phyloP scores from a whole-genome alignment of 345 rosid genomes.

The Fremontodendron californicum region DNA sequence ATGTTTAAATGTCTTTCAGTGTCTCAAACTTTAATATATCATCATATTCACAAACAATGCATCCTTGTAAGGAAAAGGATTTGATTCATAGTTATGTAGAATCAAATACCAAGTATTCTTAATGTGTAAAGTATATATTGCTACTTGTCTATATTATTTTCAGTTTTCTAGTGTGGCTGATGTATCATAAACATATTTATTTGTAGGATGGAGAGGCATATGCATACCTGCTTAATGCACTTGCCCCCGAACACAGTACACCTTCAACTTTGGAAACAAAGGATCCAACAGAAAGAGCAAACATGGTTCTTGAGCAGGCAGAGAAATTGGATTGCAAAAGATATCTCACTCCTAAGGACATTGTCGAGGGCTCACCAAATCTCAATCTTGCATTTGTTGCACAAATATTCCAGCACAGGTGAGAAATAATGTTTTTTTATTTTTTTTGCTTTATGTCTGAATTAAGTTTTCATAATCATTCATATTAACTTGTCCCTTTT shows the following conservation, averaged over 20 bases:
- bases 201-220: constrained; percentile 94
- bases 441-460: not conserved
- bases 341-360: too few relatives aligned
- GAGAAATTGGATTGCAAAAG: constrained; percentile 84
- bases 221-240: constrained; percentile 80
- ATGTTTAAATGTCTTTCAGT: not conserved
- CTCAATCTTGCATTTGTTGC: too few relatives aligned
- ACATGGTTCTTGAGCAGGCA: constrained; percentile 79
- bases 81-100: not conserved
- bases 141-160: not conserved
- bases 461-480: not conserved
- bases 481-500: not conserved
- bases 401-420: not conserved
- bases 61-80: not conserved
- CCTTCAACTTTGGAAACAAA: constrained; percentile 42
- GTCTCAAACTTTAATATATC: not conserved
- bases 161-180: constrained; percentile 9
- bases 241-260: too few relatives aligned
- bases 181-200: constrained; percentile 18
- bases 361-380: too few relatives aligned
- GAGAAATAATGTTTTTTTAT: constrained; percentile 1
- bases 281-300: constrained; percentile 75
- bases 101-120: not conserved
- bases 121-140: not conserved
- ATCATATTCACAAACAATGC: not conserved